Percentiles rank a stretch among this genome's conserved stretches.
Conservation (phyloP, 257 asterid species). For the Avicennia marina region DNA sequence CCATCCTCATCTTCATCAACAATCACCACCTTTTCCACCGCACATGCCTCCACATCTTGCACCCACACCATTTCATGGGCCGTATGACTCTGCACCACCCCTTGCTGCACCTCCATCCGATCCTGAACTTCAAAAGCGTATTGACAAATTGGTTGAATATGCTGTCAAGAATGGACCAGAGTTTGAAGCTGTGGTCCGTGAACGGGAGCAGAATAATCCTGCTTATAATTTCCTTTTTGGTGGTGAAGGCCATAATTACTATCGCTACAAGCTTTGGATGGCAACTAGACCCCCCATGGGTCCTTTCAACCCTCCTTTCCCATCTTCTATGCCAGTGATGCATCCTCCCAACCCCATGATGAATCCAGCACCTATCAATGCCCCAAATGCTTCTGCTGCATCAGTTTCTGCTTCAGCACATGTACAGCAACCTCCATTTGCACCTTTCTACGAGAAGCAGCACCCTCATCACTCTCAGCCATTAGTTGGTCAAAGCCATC, state of each 20-base stretch:
- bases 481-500: slow-evolving; percentile 52
- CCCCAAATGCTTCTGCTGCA: slow-evolving; percentile 47
- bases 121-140: slow-evolving; percentile 87
- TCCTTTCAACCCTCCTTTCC: slow-evolving; percentile 63
- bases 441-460: slow-evolving; percentile 69
- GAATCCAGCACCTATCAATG: slow-evolving; percentile 59
- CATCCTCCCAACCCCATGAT: slow-evolving; percentile 87
- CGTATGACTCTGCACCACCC: slow-evolving; percentile 71
- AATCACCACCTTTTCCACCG: slow-evolving; percentile 60
- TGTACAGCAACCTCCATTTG: slow-evolving; percentile 68
- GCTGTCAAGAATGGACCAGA: slow-evolving; percentile 94
- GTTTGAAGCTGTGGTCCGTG: slow-evolving; percentile 94
- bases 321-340: slow-evolving; percentile 61
- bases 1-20: slow-evolving; percentile 70
- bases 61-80: slow-evolving; percentile 67
- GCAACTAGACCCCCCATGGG: slow-evolving; percentile 61
- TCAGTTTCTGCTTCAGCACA: slow-evolving; percentile 42
- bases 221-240: slow-evolving; percentile 86
- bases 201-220: slow-evolving; percentile 93
- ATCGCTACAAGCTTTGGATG: slow-evolving; percentile 77
- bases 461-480: slow-evolving; percentile 64
- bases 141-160: slow-evolving; percentile 86
- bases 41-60: slow-evolving; percentile 70
- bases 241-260: slow-evolving; percentile 94
- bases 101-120: slow-evolving; percentile 92